Conservation (phyloP, 306 rosid genomes). For the Begonia fuchsioides region DNA sequence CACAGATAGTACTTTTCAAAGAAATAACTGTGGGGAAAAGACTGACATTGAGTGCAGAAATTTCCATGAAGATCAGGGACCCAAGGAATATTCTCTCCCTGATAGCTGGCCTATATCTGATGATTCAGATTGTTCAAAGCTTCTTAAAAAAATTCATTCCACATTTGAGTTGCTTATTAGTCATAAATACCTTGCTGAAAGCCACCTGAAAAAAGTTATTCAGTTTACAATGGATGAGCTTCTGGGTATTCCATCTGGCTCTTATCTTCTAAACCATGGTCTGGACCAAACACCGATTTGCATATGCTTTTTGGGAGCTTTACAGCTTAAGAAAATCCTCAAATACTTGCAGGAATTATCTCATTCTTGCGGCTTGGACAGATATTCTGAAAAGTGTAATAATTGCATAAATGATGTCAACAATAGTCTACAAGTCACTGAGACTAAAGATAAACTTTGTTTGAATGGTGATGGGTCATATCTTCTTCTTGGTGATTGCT, state of each 20-base stretch:
- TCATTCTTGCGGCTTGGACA: not conserved
- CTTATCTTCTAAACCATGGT: not conserved
- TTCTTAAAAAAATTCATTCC: not conserved
- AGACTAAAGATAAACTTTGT: not conserved
- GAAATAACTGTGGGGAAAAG: not conserved
- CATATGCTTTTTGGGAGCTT: not conserved
- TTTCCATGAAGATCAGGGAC: too few relatives aligned
- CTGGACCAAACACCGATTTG: not conserved
- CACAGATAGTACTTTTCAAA: not conserved
- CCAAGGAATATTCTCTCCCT: not conserved
- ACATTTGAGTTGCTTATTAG: not conserved
- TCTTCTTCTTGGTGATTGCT: too few relatives aligned
- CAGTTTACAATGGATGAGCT: not conserved
- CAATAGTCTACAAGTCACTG: not conserved
- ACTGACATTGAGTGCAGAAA: not conserved
- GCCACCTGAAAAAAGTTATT: not conserved
- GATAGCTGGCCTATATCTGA: not conserved
- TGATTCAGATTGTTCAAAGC: not conserved
- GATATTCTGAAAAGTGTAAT: not conserved
- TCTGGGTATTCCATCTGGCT: not conserved
- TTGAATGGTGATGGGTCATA: not conserved
- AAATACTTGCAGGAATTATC: not conserved
- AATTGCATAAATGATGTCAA: not conserved
- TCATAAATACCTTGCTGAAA: not conserved
- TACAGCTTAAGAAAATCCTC: not conserved